Evolutionary conservation across 2,329 filamentous ascomycete species (phyloP).

Genomic region (Graphilbum ipis-grandicollis): DNA sequence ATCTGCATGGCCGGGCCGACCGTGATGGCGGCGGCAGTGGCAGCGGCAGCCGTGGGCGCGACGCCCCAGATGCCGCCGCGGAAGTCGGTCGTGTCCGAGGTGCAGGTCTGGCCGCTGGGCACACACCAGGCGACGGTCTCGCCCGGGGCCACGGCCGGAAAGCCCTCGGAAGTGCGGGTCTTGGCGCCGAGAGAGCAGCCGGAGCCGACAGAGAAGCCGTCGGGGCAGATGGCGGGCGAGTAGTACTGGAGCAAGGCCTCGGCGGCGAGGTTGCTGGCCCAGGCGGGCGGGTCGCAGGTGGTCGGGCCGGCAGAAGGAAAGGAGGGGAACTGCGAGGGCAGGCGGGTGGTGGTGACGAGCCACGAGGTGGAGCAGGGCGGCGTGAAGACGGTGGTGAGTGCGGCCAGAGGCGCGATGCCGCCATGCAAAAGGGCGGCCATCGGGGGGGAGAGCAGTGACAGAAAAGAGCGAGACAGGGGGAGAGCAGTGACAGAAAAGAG

Average conservation of each 20-base stretch:
- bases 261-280: slow-evolving; percentile 16
- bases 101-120: slow-evolving; percentile 19
- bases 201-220: slow-evolving; percentile 17
- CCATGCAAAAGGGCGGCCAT: slow-evolving; percentile 10
- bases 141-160: slow-evolving; percentile 6
- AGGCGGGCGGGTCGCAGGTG: slow-evolving; percentile 16
- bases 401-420: slow-evolving; percentile 16
- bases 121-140: slow-evolving; percentile 12
- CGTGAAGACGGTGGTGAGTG: slow-evolving; percentile 22
- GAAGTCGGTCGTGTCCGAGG: slow-evolving; percentile 22
- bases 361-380: slow-evolving; percentile 21
- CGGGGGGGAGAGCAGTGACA: too few relatives aligned
- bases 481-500: background rate
- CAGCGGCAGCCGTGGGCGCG: slow-evolving; percentile 8
- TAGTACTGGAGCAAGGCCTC: slow-evolving; percentile 19
- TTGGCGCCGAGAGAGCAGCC: slow-evolving; percentile 11
- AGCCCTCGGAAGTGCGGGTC: slow-evolving; percentile 6
- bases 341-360: slow-evolving; percentile 21
- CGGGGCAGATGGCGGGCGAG: slow-evolving; percentile 22
- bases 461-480: background rate
- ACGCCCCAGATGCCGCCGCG: slow-evolving; percentile 22
- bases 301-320: slow-evolving; percentile 12
- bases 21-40: slow-evolving; percentile 10
- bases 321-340: slow-evolving; percentile 22
- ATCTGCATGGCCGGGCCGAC: slow-evolving; percentile 21